Base-by-base conservation (phyloP, 1,139 yeast genomes). In the Pichia sp. region DNA sequence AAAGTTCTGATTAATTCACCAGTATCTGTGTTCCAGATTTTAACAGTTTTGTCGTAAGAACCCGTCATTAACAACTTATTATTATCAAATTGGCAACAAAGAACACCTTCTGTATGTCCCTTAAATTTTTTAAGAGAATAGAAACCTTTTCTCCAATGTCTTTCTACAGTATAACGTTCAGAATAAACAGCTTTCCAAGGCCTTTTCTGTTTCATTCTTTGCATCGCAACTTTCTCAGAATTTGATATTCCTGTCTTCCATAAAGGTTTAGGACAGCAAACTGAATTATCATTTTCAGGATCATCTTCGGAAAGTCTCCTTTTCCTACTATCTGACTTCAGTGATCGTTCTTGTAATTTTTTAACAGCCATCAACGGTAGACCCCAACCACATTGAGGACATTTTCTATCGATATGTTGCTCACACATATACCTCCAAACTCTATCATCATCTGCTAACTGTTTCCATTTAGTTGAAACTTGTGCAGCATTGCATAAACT, bases 381-480 rank as follows among this genome's bases (percentile, higher is more conserved):
- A 5, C 98, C 98, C 98, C 98, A 91, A 10, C 98, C 98, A 67
- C 98, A 91, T 59, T 85, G 86, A 34, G 96, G 95, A 63, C 98
- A 91, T 61, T 91, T 91, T 46, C 95, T 71, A 62, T 91, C 98
- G 44, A 91, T 91, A 60, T 91, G 98, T 62, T 91, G 98, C 60
- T 88, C 96, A 61, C 98, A 91, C 91, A 91, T 83, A 52, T 91
- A 88, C 60, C 91, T 94, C 98, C 98, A 91, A 6, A 91, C 97
- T 41, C 94, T 67, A 56, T 91, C 97, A 59, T 89, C 96, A 61
- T 91, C 96, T 1, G 98, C 97, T 42, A 91, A 66, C 40, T 69
- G 67, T 56, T 84, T 79, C 98, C 98, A 91, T 43, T 74, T 75
- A 40, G 77, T 72, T 33, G 89, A 82, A 3, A 91, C 98, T 62